These are phyloP conservation scores for Cryptosporidium sp. DNA, from an alignment of 169 alveolate genomes.

Conservation along the genomic window DNA sequence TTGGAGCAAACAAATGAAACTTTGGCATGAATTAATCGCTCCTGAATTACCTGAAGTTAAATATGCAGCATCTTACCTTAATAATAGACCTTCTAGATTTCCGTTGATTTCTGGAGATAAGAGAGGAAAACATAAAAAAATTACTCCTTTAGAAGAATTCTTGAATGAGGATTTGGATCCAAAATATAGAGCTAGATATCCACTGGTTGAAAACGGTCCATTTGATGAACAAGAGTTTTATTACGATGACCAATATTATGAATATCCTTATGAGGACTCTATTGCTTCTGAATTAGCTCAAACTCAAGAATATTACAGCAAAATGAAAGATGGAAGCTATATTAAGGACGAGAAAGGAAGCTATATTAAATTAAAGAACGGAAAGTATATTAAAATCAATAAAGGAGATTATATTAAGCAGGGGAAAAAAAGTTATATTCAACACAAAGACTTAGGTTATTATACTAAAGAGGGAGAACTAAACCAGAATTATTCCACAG, in stretches of 20 bases:
- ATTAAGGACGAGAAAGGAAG: background rate
- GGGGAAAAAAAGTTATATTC: background rate
- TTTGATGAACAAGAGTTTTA: constrained; percentile 20
- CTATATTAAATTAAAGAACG: background rate
- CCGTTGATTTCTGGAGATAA: constrained; percentile 68
- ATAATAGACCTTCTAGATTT: constrained; percentile 67
- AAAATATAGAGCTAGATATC: constrained; percentile 55
- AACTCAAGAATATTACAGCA: background rate
- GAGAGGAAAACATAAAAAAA: constrained; percentile 45
- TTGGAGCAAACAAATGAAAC: constrained; percentile 48
- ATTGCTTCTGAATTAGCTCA: background rate
- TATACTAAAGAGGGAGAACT: background rate
- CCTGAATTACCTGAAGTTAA: constrained; percentile 50
- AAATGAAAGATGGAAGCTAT: background rate
- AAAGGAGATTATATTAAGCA: background rate
- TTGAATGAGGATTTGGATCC: constrained; percentile 38
- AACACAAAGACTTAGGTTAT: background rate
- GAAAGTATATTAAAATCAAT: background rate
- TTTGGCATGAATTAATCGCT: constrained; percentile 49
- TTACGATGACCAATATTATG: constrained; percentile 13
- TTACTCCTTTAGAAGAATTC: constrained; percentile 52
- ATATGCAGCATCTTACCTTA: constrained; percentile 62
- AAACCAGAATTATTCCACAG: background rate
- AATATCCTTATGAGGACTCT: background rate
- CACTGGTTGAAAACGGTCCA: constrained; percentile 29